Conservation (phyloP, 2,329 filamentous ascomycete genomes). For the Verticillium albo-atrum region DNA sequence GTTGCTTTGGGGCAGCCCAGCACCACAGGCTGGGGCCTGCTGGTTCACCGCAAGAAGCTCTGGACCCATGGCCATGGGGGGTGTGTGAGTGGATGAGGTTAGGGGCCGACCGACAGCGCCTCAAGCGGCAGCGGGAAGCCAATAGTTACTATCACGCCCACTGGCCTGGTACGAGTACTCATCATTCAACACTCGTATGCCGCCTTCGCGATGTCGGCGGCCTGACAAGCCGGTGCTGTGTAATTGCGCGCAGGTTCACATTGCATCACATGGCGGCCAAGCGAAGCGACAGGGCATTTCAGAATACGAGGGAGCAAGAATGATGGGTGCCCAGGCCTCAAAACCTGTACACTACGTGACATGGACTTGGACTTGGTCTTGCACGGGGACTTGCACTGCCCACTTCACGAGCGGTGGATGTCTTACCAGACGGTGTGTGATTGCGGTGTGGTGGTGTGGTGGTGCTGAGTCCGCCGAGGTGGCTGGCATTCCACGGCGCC, state of each 20-base stretch:
- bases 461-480: not conserved
- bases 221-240: not conserved
- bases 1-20: not conserved
- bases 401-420: not conserved
- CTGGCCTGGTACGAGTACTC: not conserved
- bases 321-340: not conserved
- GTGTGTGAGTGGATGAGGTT: not conserved
- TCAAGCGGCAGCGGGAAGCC: not conserved
- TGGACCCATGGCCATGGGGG: not conserved
- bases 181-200: not conserved
- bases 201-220: not conserved
- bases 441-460: too few species aligned
- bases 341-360: too few species aligned
- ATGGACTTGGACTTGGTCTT: too few species aligned
- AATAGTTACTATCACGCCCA: not conserved
- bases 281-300: not conserved
- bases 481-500: not conserved
- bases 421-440: not conserved
- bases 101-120: not conserved
- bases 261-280: too few species aligned
- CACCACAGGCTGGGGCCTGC: not conserved
- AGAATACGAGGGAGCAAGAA: not conserved
- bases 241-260: not conserved
- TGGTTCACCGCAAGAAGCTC: not conserved
- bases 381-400: not conserved